Conservation (phyloP, 2,329 filamentous ascomycete species). For the Colletotrichum trifolii region DNA sequence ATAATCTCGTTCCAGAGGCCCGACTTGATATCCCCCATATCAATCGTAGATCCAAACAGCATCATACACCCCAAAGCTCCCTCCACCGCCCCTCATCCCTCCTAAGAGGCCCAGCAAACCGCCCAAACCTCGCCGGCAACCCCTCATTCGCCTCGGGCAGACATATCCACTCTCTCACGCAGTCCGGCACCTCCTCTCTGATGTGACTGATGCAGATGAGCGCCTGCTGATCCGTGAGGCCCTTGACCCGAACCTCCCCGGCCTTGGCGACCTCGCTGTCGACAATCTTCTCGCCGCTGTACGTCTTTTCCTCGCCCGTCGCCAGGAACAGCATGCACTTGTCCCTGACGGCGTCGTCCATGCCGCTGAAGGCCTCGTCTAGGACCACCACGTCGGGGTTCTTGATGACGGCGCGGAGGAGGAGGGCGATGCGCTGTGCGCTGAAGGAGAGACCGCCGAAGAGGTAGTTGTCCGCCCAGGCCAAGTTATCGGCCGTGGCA, state of each 20-base stretch:
- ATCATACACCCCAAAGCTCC: conserved; percentile 68
- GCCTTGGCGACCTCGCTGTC: conserved; percentile 58
- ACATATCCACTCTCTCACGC: conserved; percentile 86
- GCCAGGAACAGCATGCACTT: conserved; percentile 87
- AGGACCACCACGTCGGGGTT: conserved; percentile 84
- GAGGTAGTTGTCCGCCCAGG: conserved; percentile 74
- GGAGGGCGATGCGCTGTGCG: conserved; percentile 85
- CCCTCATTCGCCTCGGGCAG: conserved; percentile 80
- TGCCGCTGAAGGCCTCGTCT: conserved; percentile 89
- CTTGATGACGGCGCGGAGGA: conserved; percentile 85
- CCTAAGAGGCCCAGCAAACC: conserved; percentile 70
- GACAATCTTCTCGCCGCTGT: conserved; percentile 51
- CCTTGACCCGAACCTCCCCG: conserved; percentile 64
- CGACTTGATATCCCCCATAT: neutral
- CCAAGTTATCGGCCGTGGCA: conserved; percentile 45
- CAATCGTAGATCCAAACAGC: too few species aligned
- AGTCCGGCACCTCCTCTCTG: conserved; percentile 88
- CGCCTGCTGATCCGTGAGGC: conserved; percentile 78
- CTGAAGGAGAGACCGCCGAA: conserved; percentile 84
- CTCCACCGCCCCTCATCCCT: conserved; percentile 69
- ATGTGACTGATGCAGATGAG: conserved; percentile 93
- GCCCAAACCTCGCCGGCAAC: conserved; percentile 70
- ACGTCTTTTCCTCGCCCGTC: conserved; percentile 65
- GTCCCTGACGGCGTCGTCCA: conserved; percentile 84
- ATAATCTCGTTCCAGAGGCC: neutral